These are phyloP conservation scores for Neurospora discreta DNA, from an alignment of 495 filamentous ascomycete species.

Conservation along the genomic window DNA sequence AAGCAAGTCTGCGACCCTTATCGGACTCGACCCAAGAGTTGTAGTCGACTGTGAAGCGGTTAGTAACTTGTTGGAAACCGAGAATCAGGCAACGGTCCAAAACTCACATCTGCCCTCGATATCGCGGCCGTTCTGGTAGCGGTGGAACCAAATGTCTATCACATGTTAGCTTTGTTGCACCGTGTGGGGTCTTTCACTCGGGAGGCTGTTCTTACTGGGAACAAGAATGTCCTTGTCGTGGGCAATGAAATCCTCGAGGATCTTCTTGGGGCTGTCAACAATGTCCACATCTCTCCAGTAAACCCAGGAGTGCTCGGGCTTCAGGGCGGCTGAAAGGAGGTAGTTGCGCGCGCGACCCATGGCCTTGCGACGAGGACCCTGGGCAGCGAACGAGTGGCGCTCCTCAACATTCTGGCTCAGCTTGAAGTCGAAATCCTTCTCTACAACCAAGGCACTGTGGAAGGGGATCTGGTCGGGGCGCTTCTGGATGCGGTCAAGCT, in stretches of 20 bases:
- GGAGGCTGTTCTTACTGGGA: conserved; percentile 57
- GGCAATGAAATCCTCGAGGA: conserved; percentile 89
- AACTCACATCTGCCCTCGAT: conserved; percentile 88
- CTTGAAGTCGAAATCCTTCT: conserved; percentile 76
- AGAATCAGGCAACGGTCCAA: neutral
- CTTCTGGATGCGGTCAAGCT: conserved; percentile 82
- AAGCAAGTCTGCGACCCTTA: conserved; percentile 60
- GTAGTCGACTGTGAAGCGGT: conserved; percentile 65
- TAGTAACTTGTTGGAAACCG: conserved; percentile 1
- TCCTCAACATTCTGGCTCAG: conserved; percentile 66
- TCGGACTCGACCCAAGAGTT: conserved; percentile 98
- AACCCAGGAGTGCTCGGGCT: conserved; percentile 93
- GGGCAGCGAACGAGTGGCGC: conserved; percentile 75
- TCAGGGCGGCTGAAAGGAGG: conserved; percentile 71
- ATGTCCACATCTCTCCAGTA: conserved; percentile 99
- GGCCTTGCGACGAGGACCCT: conserved; percentile 80
- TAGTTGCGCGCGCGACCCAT: conserved; percentile 90
- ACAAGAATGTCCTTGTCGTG: conserved; percentile 90
- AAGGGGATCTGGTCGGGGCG: conserved; percentile 69
- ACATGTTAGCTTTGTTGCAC: conserved; percentile 18
- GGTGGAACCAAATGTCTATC: conserved; percentile 94
- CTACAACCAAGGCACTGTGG: conserved; percentile 66
- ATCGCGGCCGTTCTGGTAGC: conserved; percentile 69
- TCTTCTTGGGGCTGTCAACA: conserved; percentile 71
- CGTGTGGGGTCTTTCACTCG: neutral